Percentiles rank a stretch among this genome's conserved stretches.
Conservation (phyloP, 495 filamentous ascomycete species). For the Annulohypoxylon nitens region DNA sequence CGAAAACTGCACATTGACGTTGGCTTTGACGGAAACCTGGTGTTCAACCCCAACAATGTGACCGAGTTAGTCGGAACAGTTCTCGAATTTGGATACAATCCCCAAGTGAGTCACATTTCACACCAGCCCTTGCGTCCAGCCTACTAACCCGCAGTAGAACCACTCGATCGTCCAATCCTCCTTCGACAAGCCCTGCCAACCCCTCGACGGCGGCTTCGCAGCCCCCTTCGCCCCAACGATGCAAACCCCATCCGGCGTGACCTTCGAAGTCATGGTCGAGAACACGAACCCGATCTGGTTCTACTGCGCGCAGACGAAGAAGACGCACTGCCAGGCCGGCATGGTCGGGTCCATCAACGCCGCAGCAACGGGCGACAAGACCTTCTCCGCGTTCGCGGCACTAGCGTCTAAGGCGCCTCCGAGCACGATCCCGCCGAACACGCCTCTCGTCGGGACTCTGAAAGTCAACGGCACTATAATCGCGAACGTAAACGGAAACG, state of each 20-base stretch:
- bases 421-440: conserved; percentile 55
- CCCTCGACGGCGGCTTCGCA: conserved; percentile 54
- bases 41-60: conserved; percentile 56
- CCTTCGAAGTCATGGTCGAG: conserved; percentile 60
- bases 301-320: conserved; percentile 66
- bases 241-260: conserved; percentile 49
- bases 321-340: conserved; percentile 59
- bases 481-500: conserved; percentile 44
- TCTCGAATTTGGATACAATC: conserved; percentile 57
- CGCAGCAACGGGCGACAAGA: conserved; percentile 50
- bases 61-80: conserved; percentile 53
- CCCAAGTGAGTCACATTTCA: conserved; percentile 17
- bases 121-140: not conserved
- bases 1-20: conserved; percentile 55
- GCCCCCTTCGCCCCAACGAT: conserved; percentile 61
- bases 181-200: conserved; percentile 59
- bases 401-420: conserved; percentile 53
- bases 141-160: conserved; percentile 42
- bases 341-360: conserved; percentile 62
- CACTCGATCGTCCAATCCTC: conserved; percentile 59
- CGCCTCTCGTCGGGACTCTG: conserved; percentile 54
- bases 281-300: conserved; percentile 69
- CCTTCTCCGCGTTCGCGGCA: conserved; percentile 55
- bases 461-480: conserved; percentile 54
- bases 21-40: conserved; percentile 50